Conservation (phyloP, 2,329 filamentous ascomycete species). For the Xylaria digitata region DNA sequence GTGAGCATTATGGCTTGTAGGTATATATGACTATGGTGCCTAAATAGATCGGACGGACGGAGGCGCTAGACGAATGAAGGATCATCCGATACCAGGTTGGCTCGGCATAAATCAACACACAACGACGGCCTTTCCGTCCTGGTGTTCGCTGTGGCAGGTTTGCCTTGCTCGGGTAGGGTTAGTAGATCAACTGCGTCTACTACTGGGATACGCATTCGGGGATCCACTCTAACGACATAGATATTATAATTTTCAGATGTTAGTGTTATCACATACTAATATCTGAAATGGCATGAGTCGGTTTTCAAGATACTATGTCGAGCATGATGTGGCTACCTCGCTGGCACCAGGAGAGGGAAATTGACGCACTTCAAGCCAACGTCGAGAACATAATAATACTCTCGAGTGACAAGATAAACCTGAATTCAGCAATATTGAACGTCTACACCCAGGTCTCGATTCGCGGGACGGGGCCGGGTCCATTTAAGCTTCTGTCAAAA, state of each 20-base stretch:
- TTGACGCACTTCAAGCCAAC: neutral
- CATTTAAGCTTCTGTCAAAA: too few relatives aligned
- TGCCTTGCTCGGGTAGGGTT: constrained; percentile 7
- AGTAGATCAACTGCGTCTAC: neutral
- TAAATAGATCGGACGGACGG: constrained; percentile 37
- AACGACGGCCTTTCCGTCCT: neutral
- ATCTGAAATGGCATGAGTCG: neutral
- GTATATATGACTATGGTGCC: constrained; percentile 36
- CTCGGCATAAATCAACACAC: constrained; percentile 23
- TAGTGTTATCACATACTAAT: neutral
- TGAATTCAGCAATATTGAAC: neutral
- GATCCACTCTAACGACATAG: constrained; percentile 2
- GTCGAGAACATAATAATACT: neutral
- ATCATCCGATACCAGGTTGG: constrained; percentile 25
- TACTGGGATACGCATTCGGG: neutral
- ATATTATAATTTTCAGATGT: neutral
- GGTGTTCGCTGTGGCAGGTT: constrained; percentile 1
- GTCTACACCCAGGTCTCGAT: neutral
- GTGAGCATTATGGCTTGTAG: constrained; percentile 37
- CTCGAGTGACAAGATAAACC: neutral
- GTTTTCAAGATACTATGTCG: neutral
- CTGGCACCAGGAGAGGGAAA: neutral
- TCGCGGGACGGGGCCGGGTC: neutral
- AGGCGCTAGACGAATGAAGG: constrained; percentile 34
- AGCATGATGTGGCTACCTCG: neutral